Evolutionary conservation across 2,329 filamentous ascomycete species (phyloP).

Genomic region (Tolypocladium guangdongense): DNA sequence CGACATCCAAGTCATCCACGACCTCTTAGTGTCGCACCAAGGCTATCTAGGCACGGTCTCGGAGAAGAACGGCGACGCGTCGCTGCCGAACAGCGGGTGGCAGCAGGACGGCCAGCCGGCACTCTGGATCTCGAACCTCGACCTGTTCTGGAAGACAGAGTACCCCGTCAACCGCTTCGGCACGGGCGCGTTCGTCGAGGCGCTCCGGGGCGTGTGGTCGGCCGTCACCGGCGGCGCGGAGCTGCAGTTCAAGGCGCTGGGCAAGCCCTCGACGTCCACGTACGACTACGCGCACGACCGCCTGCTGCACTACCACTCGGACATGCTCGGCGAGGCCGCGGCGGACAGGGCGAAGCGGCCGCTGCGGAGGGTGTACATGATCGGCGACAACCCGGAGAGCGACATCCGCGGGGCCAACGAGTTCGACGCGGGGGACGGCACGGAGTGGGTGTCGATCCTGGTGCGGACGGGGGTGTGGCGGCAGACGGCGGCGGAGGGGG

Average conservation of each 20-base stretch:
- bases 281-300: constrained; percentile 73
- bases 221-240: constrained; percentile 54
- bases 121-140: constrained; percentile 82
- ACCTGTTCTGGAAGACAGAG: constrained; percentile 78
- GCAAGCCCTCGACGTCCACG: constrained; percentile 69
- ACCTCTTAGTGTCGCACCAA: constrained; percentile 67
- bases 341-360: constrained; percentile 38
- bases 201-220: constrained; percentile 69
- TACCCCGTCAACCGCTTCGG: constrained; percentile 81
- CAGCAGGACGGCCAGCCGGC: constrained; percentile 70
- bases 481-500: constrained; percentile 24
- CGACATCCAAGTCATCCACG: constrained; percentile 73
- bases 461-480: constrained; percentile 71
- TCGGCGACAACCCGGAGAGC: constrained; percentile 81
- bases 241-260: constrained; percentile 58
- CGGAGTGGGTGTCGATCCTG: constrained; percentile 67
- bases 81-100: constrained; percentile 65
- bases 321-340: constrained; percentile 11
- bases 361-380: constrained; percentile 80
- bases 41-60: constrained; percentile 77
- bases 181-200: constrained; percentile 81
- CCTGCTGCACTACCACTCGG: constrained; percentile 40
- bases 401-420: constrained; percentile 83
- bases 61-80: constrained; percentile 52
- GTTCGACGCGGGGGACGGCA: constrained; percentile 54